Base-by-base conservation (phyloP, 2,329 filamentous ascomycete species). In the Geosmithia morbida region DNA sequence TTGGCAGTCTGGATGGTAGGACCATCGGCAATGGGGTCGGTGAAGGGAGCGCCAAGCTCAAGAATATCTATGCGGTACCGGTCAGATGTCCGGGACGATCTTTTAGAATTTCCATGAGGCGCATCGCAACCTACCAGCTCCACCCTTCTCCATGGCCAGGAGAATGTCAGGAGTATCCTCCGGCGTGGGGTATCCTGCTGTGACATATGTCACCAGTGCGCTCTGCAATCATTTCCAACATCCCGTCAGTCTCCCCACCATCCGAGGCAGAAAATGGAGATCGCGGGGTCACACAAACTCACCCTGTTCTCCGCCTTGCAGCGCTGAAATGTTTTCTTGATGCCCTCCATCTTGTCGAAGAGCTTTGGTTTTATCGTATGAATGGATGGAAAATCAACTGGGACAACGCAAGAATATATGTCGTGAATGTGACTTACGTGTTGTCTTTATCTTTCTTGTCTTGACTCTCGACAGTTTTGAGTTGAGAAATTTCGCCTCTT, bases 1-100 rank as follows among this genome's bases (percentile, higher is more conserved):
- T 98, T 98, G 54, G 92, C 80, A 52, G 81, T 92, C 70, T 98
- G 92, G 55, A 98, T 97, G 4, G 89, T 96, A 37, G 92, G 92
- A 26, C 92, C 92, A 66, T 98, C 92, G 56, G 90, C 92, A 66
- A 97, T 97, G 49, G 92, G 92, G 64, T 98, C 92, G 58, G 90
- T 96, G 69, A 98, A 98, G 46, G 92, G 92, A 48, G 95, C 81
- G 52, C 90, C 92, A 55, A 98, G 80, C 66, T 98, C 92, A 59
- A 98, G 94, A 51, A 98, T 72, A 65, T 98, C 92, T 66, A 22
- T 7, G 19, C 11, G 19, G 2, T 22, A 20, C 4, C 8, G 41
- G 41, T 14, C 33, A 41, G 41, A 43, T 43, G 10, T 8, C 22
- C 22, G 22, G 4, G 22, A 20, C 44, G 6, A 18, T 14, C 26